phyloP scores from a whole-genome alignment of 1,284 basidiomycete species.

The Athelia psychrophila region DNA sequence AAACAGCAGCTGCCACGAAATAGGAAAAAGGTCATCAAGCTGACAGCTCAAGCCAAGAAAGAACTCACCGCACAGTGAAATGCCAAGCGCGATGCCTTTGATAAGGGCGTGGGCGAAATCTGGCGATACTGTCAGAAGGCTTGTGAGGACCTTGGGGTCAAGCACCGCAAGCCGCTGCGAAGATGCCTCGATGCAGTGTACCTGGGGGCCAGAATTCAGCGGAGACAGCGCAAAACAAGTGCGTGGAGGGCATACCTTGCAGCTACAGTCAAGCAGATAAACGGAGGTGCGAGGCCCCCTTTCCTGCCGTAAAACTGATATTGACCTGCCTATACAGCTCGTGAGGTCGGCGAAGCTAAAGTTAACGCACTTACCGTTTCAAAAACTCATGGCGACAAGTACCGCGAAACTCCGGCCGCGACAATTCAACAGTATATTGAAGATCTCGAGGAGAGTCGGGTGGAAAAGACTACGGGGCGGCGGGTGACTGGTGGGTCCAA shows the following conservation, averaged over 20 bases:
- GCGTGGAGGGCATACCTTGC: neutral
- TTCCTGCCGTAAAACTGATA: neutral
- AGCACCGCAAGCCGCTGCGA: neutral
- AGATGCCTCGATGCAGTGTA: neutral
- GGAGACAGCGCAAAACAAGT: neutral
- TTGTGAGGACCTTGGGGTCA: neutral
- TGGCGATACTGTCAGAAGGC: neutral
- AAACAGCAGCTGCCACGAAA: neutral
- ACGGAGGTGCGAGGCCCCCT: neutral
- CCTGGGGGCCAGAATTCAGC: neutral
- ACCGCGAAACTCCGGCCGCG: neutral
- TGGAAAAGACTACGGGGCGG: neutral
- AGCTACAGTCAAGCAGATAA: neutral
- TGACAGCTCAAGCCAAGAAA: neutral
- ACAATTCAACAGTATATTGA: neutral
- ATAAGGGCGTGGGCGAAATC: neutral
- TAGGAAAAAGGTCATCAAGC: neutral
- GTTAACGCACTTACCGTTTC: neutral
- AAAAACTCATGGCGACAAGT: neutral
- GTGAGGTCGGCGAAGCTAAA: neutral
- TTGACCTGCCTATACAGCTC: neutral
- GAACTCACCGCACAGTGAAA: neutral
- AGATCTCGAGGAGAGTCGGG: neutral
- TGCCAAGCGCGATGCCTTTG: neutral
- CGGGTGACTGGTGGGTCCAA: neutral